Base-by-base conservation (phyloP, 2,329 filamentous ascomycete genomes). In the Cercospora nicotianae region DNA sequence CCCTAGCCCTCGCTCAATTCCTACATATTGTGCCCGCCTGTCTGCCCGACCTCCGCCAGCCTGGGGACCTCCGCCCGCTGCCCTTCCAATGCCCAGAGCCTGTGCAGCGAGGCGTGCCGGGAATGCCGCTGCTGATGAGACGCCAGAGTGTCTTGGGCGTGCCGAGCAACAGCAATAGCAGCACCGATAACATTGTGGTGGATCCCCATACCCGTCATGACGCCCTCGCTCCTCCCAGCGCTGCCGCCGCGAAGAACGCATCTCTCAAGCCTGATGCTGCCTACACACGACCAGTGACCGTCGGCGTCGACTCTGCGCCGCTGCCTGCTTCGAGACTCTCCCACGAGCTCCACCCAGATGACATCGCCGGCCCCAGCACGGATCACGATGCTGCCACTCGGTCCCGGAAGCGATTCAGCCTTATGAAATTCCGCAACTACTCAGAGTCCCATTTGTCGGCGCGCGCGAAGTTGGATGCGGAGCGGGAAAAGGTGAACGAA, bases 361-460 rank as follows among this genome's bases (percentile, higher is more conserved):
- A 76, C 33, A 72, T 75, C 58, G 64, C 67, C 45, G 67, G 67
- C 39, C 65, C 70, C 45, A 67, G 61, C 60, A 63, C 71, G 23
- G 69, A 72, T 57, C 57, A 74, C 62, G 65, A 71, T 51, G 39
- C 55, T 59, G 60, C 65, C 20, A 48, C 31, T 13, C 62, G 64
- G 13, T 64, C 69, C 45, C 80, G 80, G 67, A 81, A 85, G 72
- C 82, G 87, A 66, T 89, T 90, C 78, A 89, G 85, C 75, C 79
- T 96, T 79, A 83, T 97, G 81, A 90, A 90, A 76, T 93, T 73
- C 79, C 91, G 93, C 75, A 94, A 97, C 86, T 94, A 93, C 69
- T 97, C 94, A 8, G 94, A 98, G 81, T 91, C 93, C 61, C 93
- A 97, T 79, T 82, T 98, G 69, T 93, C 92, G 10, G 83, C 89